A percentile compares a stretch with the other conserved stretches of the same genome.
phyloP scores from a whole-genome alignment of 441 rosid genomes.

The Populus hybrid region DNA sequence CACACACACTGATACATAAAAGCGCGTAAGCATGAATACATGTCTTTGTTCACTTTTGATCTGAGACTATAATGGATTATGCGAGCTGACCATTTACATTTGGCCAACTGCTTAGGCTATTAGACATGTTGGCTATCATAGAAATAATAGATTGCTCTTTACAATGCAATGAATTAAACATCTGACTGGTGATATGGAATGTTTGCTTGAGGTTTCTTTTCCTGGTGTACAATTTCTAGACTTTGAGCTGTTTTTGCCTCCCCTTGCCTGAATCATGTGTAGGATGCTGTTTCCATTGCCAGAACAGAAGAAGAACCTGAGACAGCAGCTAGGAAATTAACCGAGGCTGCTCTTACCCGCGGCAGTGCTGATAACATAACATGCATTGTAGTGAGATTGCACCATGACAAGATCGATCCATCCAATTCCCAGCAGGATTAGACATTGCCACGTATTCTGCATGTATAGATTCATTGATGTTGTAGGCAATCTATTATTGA shows the following conservation, averaged over 20 bases:
- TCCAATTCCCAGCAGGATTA: slow-evolving; percentile 26
- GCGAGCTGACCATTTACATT: not conserved
- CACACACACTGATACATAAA: not conserved
- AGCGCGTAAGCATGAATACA: not conserved
- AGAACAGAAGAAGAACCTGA: slow-evolving; percentile 75
- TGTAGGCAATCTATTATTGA: slow-evolving; percentile 1
- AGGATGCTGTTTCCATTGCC: slow-evolving; percentile 91
- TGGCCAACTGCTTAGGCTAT: not conserved
- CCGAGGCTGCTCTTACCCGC: slow-evolving; percentile 75
- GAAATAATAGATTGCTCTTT: not conserved
- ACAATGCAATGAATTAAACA: not conserved
- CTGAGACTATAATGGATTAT: not conserved
- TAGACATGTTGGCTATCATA: not conserved
- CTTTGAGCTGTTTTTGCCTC: not conserved
- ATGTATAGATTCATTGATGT: slow-evolving; percentile 17
- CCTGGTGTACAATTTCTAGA: not conserved
- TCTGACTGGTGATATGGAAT: not conserved
- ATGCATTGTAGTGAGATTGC: slow-evolving; percentile 87
- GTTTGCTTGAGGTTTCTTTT: not conserved
- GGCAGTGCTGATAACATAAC: slow-evolving; percentile 98
- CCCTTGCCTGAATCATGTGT: not conserved
- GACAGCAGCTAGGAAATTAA: slow-evolving; percentile 79
- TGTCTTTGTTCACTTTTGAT: not conserved
- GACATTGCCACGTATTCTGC: slow-evolving; percentile 15
- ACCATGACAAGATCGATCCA: slow-evolving; percentile 42